phyloP scores from a whole-genome alignment of 2,329 filamentous ascomycete species.

The Zymoseptoria tritici region DNA sequence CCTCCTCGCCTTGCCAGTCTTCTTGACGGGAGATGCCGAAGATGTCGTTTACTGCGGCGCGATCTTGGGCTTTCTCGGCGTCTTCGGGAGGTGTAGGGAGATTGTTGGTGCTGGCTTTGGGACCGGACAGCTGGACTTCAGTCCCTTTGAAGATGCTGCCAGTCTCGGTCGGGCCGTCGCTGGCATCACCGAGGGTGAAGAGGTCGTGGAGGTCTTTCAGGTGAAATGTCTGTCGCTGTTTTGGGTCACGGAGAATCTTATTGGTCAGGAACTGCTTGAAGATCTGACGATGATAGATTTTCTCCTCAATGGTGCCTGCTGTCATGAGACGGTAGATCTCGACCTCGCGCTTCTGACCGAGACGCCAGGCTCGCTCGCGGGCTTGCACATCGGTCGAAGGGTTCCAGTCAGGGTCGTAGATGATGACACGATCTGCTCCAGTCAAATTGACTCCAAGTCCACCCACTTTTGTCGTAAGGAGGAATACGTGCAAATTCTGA shows the following conservation, averaged over 20 bases:
- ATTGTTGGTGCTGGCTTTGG: conserved; percentile 27
- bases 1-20: conserved; percentile 31
- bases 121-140: conserved; percentile 56
- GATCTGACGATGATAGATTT: conserved; percentile 97
- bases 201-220: conserved; percentile 85
- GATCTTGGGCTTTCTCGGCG: conserved; percentile 8
- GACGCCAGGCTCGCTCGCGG: conserved; percentile 86
- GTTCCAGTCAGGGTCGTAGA: conserved; percentile 98
- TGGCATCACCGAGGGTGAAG: conserved; percentile 68
- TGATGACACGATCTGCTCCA: conserved; percentile 90
- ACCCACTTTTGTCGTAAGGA: conserved; percentile 92
- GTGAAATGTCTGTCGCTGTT: conserved; percentile 85
- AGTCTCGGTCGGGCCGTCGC: conserved; percentile 66
- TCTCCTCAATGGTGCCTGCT: conserved; percentile 95
- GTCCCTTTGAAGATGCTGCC: conserved; percentile 82
- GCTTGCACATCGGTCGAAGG: conserved; percentile 94
- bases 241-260: conserved; percentile 90
- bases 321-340: conserved; percentile 98
- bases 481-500: conserved; percentile 72
- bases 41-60: conserved; percentile 26
- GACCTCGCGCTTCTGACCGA: conserved; percentile 91
- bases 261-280: conserved; percentile 98
- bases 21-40: conserved; percentile 39
- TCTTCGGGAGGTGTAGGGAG: conserved; percentile 25
- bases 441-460: conserved; percentile 91